Evolutionary conservation across 2,329 filamentous ascomycete genomes (phyloP), one percentile per base, ranked within the genome.

Genomic region (Neoascochyta sp.): DNA sequence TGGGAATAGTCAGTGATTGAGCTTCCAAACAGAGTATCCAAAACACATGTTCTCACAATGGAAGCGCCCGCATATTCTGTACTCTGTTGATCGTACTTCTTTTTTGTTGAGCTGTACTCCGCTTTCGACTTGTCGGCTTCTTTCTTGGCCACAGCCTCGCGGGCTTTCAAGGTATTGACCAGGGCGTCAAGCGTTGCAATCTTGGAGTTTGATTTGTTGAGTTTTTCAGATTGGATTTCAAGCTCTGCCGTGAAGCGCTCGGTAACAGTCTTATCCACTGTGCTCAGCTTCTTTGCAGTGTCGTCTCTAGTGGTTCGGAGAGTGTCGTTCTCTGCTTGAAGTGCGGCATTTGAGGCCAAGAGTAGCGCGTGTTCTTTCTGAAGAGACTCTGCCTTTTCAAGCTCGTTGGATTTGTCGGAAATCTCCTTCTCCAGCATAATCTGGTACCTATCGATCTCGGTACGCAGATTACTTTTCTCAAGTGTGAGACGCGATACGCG

Each of bases 401-500:
- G 21, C n/a, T 33, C 32, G 9, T 44, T 37, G 3, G 24, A 33
- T 4, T 45, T 38, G 11, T 16, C 30, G 3, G 34, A 11, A 15
- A 21, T 34, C 15, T 40, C 33, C 16, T 41, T 21, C 16, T 45
- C 36, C 11, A 55, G 24, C 11, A 50, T 27, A 15, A 43, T 22
- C 12, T 35, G 34, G 20, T 36, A 41, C 8, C 37, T 47, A 19
- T 51, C 45, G 1, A 59, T 26, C 37, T 60, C 55, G 5, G 36
- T 41, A 10, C 37, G 42, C 10, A 59, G 42, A 16, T 53, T 42
- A 21, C 52, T 53, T 16, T 54, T 54, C 23, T 57, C 52, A 2
- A 62, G 43, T 3, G 41, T 50, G 8, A 60, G 39, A 11, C 54
- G 49, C 10, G 55, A 54, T 3, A 47, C 24, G 4, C 42, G 44